phyloP scores from a whole-genome alignment of 164 flowering plant species.

The Stephania cephalantha region DNA sequence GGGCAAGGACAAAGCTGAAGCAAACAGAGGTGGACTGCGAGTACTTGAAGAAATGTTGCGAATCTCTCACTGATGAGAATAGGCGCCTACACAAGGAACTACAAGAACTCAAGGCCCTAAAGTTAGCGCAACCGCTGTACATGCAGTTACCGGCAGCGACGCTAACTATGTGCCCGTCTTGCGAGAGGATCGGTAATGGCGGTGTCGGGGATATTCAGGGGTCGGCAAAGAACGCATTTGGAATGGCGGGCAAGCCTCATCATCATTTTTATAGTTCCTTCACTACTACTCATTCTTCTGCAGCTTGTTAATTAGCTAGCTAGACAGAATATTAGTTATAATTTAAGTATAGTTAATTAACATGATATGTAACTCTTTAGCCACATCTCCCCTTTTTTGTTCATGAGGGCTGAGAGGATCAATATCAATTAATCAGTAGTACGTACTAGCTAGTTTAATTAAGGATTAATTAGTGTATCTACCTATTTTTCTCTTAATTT shows the following conservation, averaged over 20 bases:
- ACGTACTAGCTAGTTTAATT: too few species aligned
- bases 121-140: slow-evolving; percentile 48
- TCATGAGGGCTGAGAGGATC: slow-evolving; percentile 1
- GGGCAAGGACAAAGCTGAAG: slow-evolving; percentile 94
- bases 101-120: slow-evolving; percentile 72
- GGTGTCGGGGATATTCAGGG: not conserved
- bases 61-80: slow-evolving; percentile 71
- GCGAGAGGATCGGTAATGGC: slow-evolving; percentile 34
- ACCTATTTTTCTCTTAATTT: not conserved
- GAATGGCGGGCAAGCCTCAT: slow-evolving; percentile 37
- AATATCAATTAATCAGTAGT: too few species aligned
- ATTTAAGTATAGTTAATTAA: not conserved
- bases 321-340: too few species aligned
- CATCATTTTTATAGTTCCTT: slow-evolving; percentile 50
- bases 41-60: slow-evolving; percentile 76
- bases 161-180: slow-evolving; percentile 56
- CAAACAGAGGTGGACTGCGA: slow-evolving; percentile 92
- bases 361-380: not conserved
- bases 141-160: slow-evolving; percentile 56
- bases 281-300: slow-evolving; percentile 43
- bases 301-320: slow-evolving; percentile 45
- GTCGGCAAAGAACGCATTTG: slow-evolving; percentile 31
- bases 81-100: slow-evolving; percentile 68
- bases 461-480: too few species aligned
- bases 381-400: not conserved